Evolutionary conservation across 805 yeast species (phyloP).

Genomic region (Lipomyces spencermartinsiae): DNA sequence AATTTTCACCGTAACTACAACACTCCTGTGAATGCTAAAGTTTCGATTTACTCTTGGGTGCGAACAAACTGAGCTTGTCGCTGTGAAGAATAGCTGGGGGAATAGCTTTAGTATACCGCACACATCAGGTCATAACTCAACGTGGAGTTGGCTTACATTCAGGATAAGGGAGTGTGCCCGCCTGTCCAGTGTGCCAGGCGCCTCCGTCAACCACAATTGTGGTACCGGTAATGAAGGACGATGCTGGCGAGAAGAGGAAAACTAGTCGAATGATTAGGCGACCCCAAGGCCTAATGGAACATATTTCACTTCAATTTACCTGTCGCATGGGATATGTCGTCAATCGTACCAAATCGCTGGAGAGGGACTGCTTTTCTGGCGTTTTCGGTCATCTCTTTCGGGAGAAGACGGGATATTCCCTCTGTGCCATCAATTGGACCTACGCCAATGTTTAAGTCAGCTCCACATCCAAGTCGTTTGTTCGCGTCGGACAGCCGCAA

Average conservation of each 20-base stretch:
- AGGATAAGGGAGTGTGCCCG: constrained; percentile 25
- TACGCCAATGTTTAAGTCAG: background rate
- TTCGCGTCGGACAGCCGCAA: no score
- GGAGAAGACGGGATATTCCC: constrained; percentile 72
- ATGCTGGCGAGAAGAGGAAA: constrained; percentile 82
- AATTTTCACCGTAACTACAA: background rate
- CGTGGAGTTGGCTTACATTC: constrained; percentile 11
- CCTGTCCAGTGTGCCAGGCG: constrained; percentile 54
- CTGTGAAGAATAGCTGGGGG: constrained; percentile 14
- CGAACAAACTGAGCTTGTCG: background rate
- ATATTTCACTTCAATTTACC: constrained; percentile 8
- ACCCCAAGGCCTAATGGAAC: background rate
- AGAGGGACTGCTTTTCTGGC: constrained; percentile 60
- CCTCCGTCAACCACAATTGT: constrained; percentile 88
- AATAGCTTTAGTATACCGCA: background rate
- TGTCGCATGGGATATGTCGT: constrained; percentile 87
- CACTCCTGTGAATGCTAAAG: background rate
- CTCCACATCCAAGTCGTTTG: background rate
- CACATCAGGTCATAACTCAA: background rate
- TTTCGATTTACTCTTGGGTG: background rate
- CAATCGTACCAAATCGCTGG: constrained; percentile 60
- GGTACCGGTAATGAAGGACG: constrained; percentile 77
- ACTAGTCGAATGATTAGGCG: constrained; percentile 46
- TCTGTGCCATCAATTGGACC: constrained; percentile 80
- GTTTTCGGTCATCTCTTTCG: constrained; percentile 51